Evolutionary conservation across 306 rosid genomes (phyloP).

Genomic region (Prunus mira): DNA sequence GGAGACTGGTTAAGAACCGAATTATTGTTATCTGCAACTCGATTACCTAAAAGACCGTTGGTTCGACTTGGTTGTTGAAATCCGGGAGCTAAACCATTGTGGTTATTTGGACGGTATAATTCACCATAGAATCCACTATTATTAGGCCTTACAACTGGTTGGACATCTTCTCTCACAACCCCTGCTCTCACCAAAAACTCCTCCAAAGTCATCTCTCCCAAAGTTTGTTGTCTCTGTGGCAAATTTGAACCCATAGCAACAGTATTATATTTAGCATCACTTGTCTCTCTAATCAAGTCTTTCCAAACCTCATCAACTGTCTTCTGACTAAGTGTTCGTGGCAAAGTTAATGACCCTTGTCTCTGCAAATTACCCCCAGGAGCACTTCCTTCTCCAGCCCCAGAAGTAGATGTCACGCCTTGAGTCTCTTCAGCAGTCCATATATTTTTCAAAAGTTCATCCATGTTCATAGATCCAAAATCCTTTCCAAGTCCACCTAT

Average conservation of each 20-base stretch:
- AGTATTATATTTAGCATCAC: conserved; percentile 26
- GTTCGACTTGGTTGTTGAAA: conserved; percentile 50
- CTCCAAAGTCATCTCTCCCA: conserved; percentile 91
- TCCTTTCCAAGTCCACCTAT: conserved; percentile 79
- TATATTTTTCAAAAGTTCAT: conserved; percentile 83
- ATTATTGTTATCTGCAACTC: conserved; percentile 37
- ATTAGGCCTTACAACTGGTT: conserved; percentile 42
- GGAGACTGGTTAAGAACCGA: conserved; percentile 46
- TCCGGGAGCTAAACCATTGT: conserved; percentile 36
- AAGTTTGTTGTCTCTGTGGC: conserved; percentile 75
- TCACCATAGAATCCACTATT: conserved; percentile 52
- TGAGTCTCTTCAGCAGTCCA: conserved; percentile 93
- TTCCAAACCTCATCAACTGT: conserved; percentile 95
- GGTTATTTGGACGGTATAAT: conserved; percentile 40
- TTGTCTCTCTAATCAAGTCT: conserved; percentile 56
- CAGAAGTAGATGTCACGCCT: conserved; percentile 35
- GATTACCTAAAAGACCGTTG: conserved; percentile 45
- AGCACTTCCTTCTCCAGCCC: conserved; percentile 29
- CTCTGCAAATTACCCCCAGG: conserved; percentile 62
- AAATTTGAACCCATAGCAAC: conserved; percentile 22
- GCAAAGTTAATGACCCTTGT: conserved; percentile 87
- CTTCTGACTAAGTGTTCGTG: conserved; percentile 88
- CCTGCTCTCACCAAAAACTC: conserved; percentile 90
- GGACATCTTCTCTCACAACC: conserved; percentile 78
- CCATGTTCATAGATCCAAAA: conserved; percentile 98